Base-by-base conservation (phyloP, 768 basidiomycete species). In the Boletus rubroflammeus region DNA sequence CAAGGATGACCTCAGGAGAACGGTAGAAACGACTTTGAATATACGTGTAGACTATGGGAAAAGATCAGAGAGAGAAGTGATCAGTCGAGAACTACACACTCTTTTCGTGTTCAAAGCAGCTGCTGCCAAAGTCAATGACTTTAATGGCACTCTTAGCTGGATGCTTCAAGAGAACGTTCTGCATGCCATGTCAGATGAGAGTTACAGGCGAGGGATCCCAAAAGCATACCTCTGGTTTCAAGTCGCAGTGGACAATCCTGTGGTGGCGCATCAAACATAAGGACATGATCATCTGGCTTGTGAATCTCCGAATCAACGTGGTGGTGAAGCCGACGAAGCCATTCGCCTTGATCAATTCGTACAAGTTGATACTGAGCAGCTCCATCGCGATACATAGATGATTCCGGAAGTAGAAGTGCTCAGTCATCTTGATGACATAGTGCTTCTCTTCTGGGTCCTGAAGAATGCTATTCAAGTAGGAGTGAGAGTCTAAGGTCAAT, bases 1-100 rank as follows among this genome's bases (percentile, higher is more conserved):
- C 97, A 36, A 99, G 82, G 52, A 99, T 99, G 62, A 99, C 96
- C 73, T 99, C 97, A 3, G 97, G 97, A 19, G 94, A 97, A n/a
- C 97, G 93, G 75, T 99, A 99, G 77, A 99, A 99, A 39, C 97
- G 91, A 74, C 93, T 96, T 72, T 98, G 97, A 60, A 99, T 98
- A 67, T 99, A 99, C 1, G 97, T 99, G 71, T 98, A 99, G 58
- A 99, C 97, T 99, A 58, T 5, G 25, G 40, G 42, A 55, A 55
- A 40, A 44, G 34, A 48, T 62, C 31, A 65, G 43, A 58, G 36
- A 43, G 17, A 39, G 29, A 36, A 32, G 4, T 2, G 40, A 40
- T 31, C 31, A 9, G 36, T 36, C 19, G n/a, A 25, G 14, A 41
- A 39, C n/a, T 7, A 74, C 88, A 56, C 65, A 96, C 95, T 96